Percentiles rank a stretch among this genome's conserved stretches.
Evolutionary conservation across 2,329 filamentous ascomycete species (phyloP).

Genomic region (Colletotrichum theobromicola): DNA sequence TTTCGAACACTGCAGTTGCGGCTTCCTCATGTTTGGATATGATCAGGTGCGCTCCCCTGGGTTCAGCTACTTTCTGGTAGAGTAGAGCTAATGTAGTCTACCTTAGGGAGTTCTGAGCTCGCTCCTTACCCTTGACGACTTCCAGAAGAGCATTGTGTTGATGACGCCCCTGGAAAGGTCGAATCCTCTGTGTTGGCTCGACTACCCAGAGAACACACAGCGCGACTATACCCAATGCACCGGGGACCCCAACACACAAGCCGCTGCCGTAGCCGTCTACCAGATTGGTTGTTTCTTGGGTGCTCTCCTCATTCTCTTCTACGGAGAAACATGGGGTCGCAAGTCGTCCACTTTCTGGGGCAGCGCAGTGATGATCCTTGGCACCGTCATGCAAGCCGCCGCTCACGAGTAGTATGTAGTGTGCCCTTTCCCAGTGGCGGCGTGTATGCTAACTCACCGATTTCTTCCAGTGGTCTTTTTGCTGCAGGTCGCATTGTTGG

Average conservation of each 20-base stretch:
- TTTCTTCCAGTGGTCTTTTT: constrained; percentile 29
- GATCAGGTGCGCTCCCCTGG: constrained; percentile 20
- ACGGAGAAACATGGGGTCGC: constrained; percentile 33
- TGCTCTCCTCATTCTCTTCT: constrained; percentile 31
- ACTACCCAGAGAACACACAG: constrained; percentile 17
- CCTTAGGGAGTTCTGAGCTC: constrained; percentile 27
- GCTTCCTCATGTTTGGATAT: constrained; percentile 33
- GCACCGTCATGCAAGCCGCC: constrained; percentile 29
- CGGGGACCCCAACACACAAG: constrained; percentile 31
- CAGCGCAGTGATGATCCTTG: constrained; percentile 33
- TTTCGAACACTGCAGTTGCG: too few species aligned
- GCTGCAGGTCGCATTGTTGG: constrained; percentile 28
- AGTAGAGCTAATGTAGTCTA: too few species aligned
- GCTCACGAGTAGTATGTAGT: constrained; percentile 25
- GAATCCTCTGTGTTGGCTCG: constrained; percentile 29
- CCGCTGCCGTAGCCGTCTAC: constrained; percentile 31
- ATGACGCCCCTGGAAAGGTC: constrained; percentile 30
- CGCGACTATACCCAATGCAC: constrained; percentile 27
- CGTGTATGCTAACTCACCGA: too few species aligned
- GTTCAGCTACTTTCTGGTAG: too few species aligned
- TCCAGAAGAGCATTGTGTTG: constrained; percentile 27
- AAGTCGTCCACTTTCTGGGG: constrained; percentile 37
- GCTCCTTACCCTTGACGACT: constrained; percentile 30
- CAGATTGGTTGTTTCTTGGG: constrained; percentile 34
- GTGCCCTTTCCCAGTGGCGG: too few species aligned